Conservation (phyloP, 768 basidiomycete genomes). For the Hygrophoropsis aurantiaca region DNA sequence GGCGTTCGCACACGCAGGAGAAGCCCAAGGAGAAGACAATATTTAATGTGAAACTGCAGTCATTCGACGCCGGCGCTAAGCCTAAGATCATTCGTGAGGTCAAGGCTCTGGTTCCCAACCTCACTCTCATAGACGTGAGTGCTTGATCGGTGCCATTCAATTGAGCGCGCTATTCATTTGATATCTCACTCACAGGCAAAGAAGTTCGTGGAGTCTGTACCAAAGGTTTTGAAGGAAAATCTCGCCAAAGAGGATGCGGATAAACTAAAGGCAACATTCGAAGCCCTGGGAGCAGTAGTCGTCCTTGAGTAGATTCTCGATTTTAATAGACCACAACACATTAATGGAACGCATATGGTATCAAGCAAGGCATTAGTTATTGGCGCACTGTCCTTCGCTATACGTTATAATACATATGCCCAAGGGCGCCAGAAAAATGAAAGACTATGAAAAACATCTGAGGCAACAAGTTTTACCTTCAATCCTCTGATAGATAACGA, state of each 20-base stretch:
- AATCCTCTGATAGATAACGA: conserved; percentile 92
- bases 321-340: conserved; percentile 10
- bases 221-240: conserved; percentile 92
- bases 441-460: conserved; percentile 5
- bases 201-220: conserved; percentile 96
- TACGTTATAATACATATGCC: conserved; percentile 23
- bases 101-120: conserved; percentile 91
- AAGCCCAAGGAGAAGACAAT: conserved; percentile 99
- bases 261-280: conserved; percentile 90
- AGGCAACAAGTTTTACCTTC: conserved; percentile 16
- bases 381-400: conserved; percentile 16
- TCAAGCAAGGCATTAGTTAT: conserved; percentile 14
- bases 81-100: conserved; percentile 98
- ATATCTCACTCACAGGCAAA: conserved; percentile 67
- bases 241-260: conserved; percentile 96
- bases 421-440: conserved; percentile 14
- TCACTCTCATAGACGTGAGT: conserved; percentile 95
- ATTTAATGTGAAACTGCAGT: conserved; percentile 93
- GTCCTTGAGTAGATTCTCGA: conserved; percentile 63
- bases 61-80: conserved; percentile 88
- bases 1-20: conserved; percentile 47
- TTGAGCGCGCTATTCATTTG: conserved; percentile 1
- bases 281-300: conserved; percentile 85
- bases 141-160: background rate
- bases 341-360: conserved; percentile 7